A percentile compares a stretch with the other conserved stretches of the same genome.
Conservation (phyloP, 169 alveolate genomes). For the Nephromyces sp. region DNA sequence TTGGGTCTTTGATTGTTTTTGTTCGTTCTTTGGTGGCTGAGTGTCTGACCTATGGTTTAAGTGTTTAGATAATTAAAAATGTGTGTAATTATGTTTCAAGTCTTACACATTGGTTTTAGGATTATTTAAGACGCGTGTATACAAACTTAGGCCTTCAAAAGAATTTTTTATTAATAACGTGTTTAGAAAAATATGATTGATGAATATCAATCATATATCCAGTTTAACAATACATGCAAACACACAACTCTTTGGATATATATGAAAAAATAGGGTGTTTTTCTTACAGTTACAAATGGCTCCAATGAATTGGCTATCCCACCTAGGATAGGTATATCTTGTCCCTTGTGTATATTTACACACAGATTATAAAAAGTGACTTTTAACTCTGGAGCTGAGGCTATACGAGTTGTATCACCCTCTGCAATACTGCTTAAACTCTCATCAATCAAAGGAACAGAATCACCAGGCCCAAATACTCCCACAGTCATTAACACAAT, state of each 20-base stretch:
- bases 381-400: slow-evolving; percentile 11
- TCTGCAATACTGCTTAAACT: slow-evolving; percentile 15
- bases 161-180: no score
- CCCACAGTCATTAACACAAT: slow-evolving; percentile 44
- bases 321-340: slow-evolving; percentile 42
- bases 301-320: slow-evolving; percentile 30
- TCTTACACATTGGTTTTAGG: no score
- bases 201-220: no score
- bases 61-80: no score
- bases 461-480: slow-evolving; percentile 49
- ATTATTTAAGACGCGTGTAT: no score
- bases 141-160: no score
- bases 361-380: slow-evolving; percentile 30
- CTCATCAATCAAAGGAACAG: slow-evolving; percentile 47
- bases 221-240: no score
- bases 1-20: slow-evolving; percentile 11
- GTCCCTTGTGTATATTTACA: slow-evolving; percentile 45
- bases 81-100: no score
- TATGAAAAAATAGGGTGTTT: no score
- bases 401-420: background rate
- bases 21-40: slow-evolving; percentile 17
- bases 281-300: slow-evolving; percentile 42
- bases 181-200: no score
- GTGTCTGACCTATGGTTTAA: slow-evolving; percentile 19
- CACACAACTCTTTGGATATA: no score